phyloP scores from a whole-genome alignment of 2,329 filamentous ascomycete species.

The Knufia petricola region DNA sequence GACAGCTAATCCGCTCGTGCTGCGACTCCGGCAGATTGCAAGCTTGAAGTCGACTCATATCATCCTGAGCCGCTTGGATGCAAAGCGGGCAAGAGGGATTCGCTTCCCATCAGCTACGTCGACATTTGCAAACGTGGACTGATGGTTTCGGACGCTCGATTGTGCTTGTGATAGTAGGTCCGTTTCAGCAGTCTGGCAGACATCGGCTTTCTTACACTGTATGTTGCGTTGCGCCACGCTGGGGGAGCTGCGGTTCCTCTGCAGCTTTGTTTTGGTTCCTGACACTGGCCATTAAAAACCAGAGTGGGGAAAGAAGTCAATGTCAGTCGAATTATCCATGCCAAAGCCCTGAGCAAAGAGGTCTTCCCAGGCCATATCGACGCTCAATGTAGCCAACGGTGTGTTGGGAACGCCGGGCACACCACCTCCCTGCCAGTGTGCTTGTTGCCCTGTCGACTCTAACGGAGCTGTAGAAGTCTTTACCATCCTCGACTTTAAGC shows the following conservation, averaged over 20 bases:
- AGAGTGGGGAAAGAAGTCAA: constrained; percentile 10
- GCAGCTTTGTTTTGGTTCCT: not conserved
- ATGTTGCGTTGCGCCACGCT: not conserved
- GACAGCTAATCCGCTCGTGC: not conserved
- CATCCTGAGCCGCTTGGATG: no score
- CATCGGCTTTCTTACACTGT: not conserved
- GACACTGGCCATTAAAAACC: not conserved
- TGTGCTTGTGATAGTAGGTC: no score
- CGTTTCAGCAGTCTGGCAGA: no score
- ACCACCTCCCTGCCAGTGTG: not conserved
- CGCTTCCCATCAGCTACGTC: no score
- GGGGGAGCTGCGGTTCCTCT: not conserved
- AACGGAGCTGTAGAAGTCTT: not conserved
- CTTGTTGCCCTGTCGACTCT: not conserved
- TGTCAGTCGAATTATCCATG: constrained; percentile 6
- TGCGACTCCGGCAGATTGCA: no score
- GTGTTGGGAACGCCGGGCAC: not conserved
- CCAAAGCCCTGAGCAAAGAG: constrained; percentile 9
- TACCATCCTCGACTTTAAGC: constrained; percentile 15
- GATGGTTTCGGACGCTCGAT: no score
- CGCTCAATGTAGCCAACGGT: constrained; percentile 6
- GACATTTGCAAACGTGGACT: no score
- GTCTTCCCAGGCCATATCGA: constrained; percentile 9
- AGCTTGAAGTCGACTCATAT: no score
- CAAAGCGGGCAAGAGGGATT: no score